A percentile compares a stretch with the other conserved stretches of the same genome.
Conservation (phyloP, 306 rosid species). For the Cicer chorassanicum region DNA sequence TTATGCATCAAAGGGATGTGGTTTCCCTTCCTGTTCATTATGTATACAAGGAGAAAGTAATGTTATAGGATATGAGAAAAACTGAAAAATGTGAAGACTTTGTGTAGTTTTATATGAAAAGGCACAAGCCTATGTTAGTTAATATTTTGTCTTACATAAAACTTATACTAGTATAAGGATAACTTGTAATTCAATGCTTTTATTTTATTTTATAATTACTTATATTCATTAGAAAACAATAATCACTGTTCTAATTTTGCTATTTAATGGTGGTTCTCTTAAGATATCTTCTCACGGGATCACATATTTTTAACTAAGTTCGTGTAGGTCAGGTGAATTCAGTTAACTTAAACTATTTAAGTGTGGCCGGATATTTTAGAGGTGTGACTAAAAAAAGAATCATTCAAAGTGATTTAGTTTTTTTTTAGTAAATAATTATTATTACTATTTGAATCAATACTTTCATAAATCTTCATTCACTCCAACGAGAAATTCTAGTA, state of each 20-base stretch:
- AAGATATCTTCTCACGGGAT: too few species aligned
- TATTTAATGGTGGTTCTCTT: background rate
- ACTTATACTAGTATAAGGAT: background rate
- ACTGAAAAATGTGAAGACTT: slow-evolving; percentile 42
- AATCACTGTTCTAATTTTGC: slow-evolving; percentile 8
- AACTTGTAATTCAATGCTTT: slow-evolving; percentile 45
- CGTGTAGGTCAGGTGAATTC: too few species aligned
- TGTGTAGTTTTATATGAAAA: slow-evolving; percentile 46
- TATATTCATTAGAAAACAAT: slow-evolving; percentile 32
- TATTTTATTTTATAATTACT: slow-evolving; percentile 11
- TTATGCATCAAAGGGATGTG: slow-evolving; percentile 51
- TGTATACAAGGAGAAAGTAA: slow-evolving; percentile 52
- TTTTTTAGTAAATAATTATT: too few species aligned
- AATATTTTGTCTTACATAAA: slow-evolving; percentile 26
- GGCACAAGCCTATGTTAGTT: slow-evolving; percentile 47
- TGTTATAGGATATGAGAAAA: slow-evolving; percentile 46
- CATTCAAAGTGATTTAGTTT: too few species aligned
- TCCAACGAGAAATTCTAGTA: too few species aligned
- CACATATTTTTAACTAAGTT: too few species aligned
- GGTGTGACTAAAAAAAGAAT: too few species aligned
- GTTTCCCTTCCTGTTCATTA: slow-evolving; percentile 52
- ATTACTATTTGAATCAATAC: too few species aligned
- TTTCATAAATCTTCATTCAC: too few species aligned
- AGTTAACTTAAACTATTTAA: too few species aligned
- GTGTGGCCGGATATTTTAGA: too few species aligned